These are phyloP conservation scores for Scutellaria barbata DNA, from an alignment of 257 asterid genomes.

Conservation along the genomic window DNA sequence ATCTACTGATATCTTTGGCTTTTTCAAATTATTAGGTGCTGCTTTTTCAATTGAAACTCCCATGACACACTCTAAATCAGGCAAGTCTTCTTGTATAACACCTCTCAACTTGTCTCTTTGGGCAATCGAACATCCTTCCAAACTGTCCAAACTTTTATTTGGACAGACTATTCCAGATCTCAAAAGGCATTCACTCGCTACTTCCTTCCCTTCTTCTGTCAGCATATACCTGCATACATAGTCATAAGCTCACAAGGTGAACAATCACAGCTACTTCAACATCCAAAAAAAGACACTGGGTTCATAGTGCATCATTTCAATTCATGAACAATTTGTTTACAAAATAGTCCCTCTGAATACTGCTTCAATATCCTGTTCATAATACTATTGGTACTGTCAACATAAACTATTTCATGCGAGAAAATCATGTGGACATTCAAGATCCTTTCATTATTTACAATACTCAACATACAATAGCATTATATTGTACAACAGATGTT, in stretches of 20 bases:
- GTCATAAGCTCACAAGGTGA: slow-evolving; percentile 21
- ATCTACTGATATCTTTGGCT: slow-evolving; percentile 48
- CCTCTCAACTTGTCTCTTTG: slow-evolving; percentile 41
- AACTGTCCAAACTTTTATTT: slow-evolving; percentile 39
- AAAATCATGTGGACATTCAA: neutral
- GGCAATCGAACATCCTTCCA: slow-evolving; percentile 44
- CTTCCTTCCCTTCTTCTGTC: slow-evolving; percentile 90
- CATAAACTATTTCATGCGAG: slow-evolving; percentile 19
- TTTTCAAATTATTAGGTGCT: slow-evolving; percentile 44
- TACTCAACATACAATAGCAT: neutral
- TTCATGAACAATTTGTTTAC: neutral
- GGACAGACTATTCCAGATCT: slow-evolving; percentile 70
- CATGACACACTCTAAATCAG: slow-evolving; percentile 43
- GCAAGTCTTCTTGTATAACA: slow-evolving; percentile 38
- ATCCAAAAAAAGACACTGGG: neutral
- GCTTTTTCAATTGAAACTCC: slow-evolving; percentile 44
- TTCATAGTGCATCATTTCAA: slow-evolving; percentile 12
- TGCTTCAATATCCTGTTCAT: slow-evolving; percentile 6
- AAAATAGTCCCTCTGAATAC: slow-evolving; percentile 2
- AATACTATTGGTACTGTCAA: neutral
- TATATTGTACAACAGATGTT: neutral
- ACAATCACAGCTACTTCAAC: slow-evolving; percentile 16
- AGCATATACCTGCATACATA: slow-evolving; percentile 78
- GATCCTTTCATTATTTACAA: neutral
- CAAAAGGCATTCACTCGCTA: slow-evolving; percentile 74